Conservation (phyloP, 306 rosid genomes). For the Cicer cuneatum region DNA sequence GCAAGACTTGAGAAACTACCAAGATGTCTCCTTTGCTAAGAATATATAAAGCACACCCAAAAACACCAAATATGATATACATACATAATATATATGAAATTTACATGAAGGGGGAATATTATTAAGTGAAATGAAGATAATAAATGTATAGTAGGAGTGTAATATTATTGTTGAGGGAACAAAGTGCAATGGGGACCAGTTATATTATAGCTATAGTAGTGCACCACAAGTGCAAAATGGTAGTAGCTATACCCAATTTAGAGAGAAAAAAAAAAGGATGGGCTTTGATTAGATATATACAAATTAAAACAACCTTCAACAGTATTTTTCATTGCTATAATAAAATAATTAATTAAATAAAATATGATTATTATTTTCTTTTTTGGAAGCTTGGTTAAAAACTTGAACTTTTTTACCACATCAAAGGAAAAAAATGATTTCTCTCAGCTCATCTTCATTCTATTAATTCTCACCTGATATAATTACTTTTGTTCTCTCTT, state of each 20-base stretch:
- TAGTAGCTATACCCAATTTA: constrained; percentile 55
- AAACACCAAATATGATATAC: constrained; percentile 47
- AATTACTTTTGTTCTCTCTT: constrained; percentile 50
- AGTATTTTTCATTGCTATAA: constrained; percentile 62
- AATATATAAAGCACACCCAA: constrained; percentile 44
- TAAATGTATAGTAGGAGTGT: constrained; percentile 21
- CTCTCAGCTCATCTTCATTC: background rate
- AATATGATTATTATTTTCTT: background rate
- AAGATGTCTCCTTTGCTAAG: constrained; percentile 57
- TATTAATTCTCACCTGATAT: constrained; percentile 55
- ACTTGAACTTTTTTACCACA: constrained; percentile 57
- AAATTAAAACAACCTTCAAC: constrained; percentile 54
- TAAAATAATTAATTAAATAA: background rate
- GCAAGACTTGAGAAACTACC: constrained; percentile 49
- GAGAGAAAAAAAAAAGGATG: constrained; percentile 43
- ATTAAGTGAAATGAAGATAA: constrained; percentile 19
- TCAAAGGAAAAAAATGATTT: constrained; percentile 38
- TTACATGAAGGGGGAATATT: constrained; percentile 40
- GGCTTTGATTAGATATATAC: constrained; percentile 40
- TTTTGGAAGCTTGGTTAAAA: constrained; percentile 38
- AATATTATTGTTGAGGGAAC: constrained; percentile 45
- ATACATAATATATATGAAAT: constrained; percentile 21
- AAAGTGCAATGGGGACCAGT: constrained; percentile 67
- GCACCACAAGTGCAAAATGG: constrained; percentile 67
- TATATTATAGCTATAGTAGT: constrained; percentile 52